Conservation (phyloP, 2,329 filamentous ascomycete genomes). For the Penicillium sp. region DNA sequence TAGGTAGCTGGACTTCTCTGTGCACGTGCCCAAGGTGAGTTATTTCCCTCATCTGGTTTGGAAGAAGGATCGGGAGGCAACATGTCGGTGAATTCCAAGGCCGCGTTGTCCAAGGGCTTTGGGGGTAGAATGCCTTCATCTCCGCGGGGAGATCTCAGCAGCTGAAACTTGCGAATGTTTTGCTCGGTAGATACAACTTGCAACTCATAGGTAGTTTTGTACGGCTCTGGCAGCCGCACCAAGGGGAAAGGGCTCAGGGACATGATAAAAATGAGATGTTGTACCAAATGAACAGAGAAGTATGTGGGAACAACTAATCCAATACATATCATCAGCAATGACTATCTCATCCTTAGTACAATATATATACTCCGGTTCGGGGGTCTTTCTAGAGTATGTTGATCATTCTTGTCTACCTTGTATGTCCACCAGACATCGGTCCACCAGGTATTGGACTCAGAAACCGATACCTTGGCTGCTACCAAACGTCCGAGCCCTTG, state of each 20-base stretch:
- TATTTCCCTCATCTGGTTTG: conserved; percentile 31
- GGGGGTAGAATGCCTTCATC: conserved; percentile 19
- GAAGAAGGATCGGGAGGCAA: conserved; percentile 19
- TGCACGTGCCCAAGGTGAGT: conserved; percentile 41
- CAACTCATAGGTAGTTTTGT: conserved; percentile 19
- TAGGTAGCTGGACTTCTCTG: conserved; percentile 32
- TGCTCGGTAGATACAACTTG: conserved; percentile 18
- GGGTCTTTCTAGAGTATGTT: neutral
- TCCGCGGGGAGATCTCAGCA: conserved; percentile 21
- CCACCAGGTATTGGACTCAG: no score
- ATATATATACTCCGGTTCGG: conserved; percentile 1
- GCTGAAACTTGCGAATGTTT: conserved; percentile 15
- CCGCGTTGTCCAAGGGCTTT: conserved; percentile 30
- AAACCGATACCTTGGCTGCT: conserved; percentile 4
- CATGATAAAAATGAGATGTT: neutral
- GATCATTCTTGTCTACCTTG: neutral
- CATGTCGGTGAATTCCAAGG: conserved; percentile 33
- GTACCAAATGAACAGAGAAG: neutral
- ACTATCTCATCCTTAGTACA: neutral
- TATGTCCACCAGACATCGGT: neutral
- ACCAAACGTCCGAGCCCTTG: no score
- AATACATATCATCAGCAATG: neutral
- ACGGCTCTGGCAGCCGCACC: conserved; percentile 22
- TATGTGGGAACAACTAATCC: conserved; percentile 1
- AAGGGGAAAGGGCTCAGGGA: conserved; percentile 1